Evolutionary conservation across 768 basidiomycete species (phyloP), one percentile per base, ranked within the genome.

Genomic region (Cystofilobasidium bisporidii): DNA sequence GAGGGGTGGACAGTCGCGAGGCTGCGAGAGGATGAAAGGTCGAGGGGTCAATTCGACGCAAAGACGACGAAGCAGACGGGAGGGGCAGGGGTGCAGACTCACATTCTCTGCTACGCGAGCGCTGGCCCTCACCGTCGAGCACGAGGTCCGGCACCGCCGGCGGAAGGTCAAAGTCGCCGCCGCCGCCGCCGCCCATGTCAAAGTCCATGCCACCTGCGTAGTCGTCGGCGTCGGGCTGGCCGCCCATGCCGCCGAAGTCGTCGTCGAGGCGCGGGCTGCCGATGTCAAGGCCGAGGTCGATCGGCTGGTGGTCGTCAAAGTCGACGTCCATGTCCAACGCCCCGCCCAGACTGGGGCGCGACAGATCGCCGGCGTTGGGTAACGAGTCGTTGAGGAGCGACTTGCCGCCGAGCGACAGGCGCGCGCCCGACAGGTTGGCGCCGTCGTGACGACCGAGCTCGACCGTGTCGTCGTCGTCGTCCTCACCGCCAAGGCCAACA

Each of bases 161-260:
- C 8, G 79, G 77, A 2, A 79, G 79, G 61, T 63, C 62, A 28
- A 63, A 26, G 18, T 57, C 36, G 53, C 32, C 22, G 18, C 62
- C 64, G 36, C 63, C 70, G 24, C 40, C 65, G n/a, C 48, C 65
- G 43, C 36, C 63, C 38, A 40, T 40, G 26, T 71, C 71, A 11
- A 68, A 72, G 57, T 71, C 73, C 58, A 70, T 18, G 32, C 43
- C 43, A 17, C 43, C 59, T 24, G 28, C 60, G 45, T 80, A 80
- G 57, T 85, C 84, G 45, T 84, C 87, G 68, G 28, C 55, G 57
- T 41, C 65, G 40, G 9, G 22, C 26, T 61, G 40, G 17, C 55
- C 67, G 3, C 89, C 85, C 28, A 84, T 83, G 65, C 90, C 82
- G 36, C 86, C 83, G 30, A 88, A 79, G 69, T 89, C 87, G 63